A percentile compares a stretch with the other conserved stretches of the same genome.
These are phyloP conservation scores for Penicillium verhagenii DNA, from an alignment of 495 filamentous ascomycete species.

Conservation along the genomic window DNA sequence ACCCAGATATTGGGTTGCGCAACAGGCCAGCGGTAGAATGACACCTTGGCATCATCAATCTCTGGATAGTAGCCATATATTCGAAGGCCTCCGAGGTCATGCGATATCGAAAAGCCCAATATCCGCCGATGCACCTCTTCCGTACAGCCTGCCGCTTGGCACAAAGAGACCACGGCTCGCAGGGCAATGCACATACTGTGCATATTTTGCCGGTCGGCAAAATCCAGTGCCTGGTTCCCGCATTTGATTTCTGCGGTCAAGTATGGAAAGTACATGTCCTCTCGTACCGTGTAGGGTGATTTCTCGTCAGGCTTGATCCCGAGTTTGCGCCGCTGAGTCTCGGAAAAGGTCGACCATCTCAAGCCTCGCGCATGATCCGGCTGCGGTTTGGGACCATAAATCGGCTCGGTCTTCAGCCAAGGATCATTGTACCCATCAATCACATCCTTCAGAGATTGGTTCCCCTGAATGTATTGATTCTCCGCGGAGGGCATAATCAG, in stretches of 20 bases:
- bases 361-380: constrained; percentile 1
- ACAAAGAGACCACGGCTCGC: constrained; percentile 27
- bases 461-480: constrained; percentile 5
- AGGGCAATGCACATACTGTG: constrained; percentile 34
- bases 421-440: constrained; percentile 6
- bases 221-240: constrained; percentile 28
- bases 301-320: constrained; percentile 5
- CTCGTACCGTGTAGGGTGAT: constrained; percentile 1
- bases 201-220: constrained; percentile 37
- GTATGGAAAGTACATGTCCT: constrained; percentile 40
- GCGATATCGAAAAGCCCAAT: constrained; percentile 48
- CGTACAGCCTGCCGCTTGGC: constrained; percentile 13
- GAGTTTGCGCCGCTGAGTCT: constrained; percentile 6
- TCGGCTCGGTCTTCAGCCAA: constrained; percentile 6
- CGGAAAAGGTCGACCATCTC: constrained; percentile 4
- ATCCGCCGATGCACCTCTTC: constrained; percentile 23
- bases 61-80: constrained; percentile 7
- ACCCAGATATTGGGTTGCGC: constrained; percentile 1
- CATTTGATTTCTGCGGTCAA: constrained; percentile 40
- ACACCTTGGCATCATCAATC: constrained; percentile 2
- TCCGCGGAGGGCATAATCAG: constrained; percentile 6
- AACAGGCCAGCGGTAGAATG: constrained; percentile 4
- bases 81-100: constrained; percentile 25
- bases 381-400: constrained; percentile 5
- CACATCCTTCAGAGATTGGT: constrained; percentile 2